A percentile compares a stretch with the other conserved stretches of the same genome.
Conservation (phyloP, 805 yeast species). For the Saturnispora bothae region DNA sequence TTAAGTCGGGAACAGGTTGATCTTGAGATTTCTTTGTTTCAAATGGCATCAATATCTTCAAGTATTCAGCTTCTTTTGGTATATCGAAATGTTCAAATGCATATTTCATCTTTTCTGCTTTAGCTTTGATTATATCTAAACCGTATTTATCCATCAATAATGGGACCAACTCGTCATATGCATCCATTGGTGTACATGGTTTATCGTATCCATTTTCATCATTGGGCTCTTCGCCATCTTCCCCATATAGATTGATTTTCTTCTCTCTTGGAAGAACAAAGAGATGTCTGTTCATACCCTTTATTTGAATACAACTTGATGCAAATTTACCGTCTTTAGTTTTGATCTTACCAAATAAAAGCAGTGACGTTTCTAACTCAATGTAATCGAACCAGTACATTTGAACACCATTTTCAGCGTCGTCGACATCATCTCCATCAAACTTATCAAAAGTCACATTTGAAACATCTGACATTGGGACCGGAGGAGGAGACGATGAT, state of each 20-base stretch:
- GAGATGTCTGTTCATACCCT: constrained; percentile 58
- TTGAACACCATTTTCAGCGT: constrained; percentile 35
- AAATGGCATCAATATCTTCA: constrained; percentile 69
- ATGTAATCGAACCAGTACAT: constrained; percentile 89
- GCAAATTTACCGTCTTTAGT: constrained; percentile 48
- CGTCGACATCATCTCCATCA: constrained; percentile 26
- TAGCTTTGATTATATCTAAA: constrained; percentile 51
- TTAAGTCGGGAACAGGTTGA: constrained; percentile 47
- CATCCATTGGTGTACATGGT: constrained; percentile 46
- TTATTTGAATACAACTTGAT: constrained; percentile 69
- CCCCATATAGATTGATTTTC: constrained; percentile 27
- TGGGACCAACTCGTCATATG: constrained; percentile 67
- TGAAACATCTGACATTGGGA: constrained; percentile 18
- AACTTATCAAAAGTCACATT: constrained; percentile 22
- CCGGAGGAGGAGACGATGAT: constrained; percentile 19
- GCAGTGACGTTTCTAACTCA: constrained; percentile 58
- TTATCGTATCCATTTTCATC: constrained; percentile 22
- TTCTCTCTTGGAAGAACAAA: constrained; percentile 63
- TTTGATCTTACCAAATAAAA: constrained; percentile 73
- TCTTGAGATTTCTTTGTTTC: constrained; percentile 46
- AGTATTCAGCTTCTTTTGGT: constrained; percentile 71
- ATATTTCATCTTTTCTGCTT: constrained; percentile 65
- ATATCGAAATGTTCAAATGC: constrained; percentile 79
- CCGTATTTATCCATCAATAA: constrained; percentile 54
- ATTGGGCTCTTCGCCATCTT: constrained; percentile 30